These are phyloP conservation scores for Striga asiatica DNA, from an alignment of 257 asterid species.

Conservation along the genomic window DNA sequence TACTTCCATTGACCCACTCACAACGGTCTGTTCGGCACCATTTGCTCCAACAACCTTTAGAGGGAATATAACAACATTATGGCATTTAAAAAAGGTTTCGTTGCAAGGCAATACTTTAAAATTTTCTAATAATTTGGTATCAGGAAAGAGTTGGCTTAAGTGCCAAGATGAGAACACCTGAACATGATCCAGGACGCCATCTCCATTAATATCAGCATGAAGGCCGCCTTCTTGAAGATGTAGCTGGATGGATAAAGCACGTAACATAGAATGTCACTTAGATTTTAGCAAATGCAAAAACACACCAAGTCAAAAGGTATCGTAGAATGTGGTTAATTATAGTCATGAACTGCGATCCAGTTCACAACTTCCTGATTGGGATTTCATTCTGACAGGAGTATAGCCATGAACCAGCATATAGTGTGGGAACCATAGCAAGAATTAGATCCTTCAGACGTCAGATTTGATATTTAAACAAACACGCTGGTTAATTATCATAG, in stretches of 20 bases:
- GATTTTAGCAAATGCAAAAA: slow-evolving; percentile 3
- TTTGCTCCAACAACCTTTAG: slow-evolving; percentile 84
- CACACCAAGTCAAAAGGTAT: background rate
- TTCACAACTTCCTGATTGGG: background rate
- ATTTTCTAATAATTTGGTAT: too few species aligned
- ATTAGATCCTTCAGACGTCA: slow-evolving; percentile 2
- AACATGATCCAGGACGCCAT: slow-evolving; percentile 96
- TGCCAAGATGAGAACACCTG: slow-evolving; percentile 78
- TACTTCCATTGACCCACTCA: slow-evolving; percentile 92
- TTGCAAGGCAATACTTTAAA: too few species aligned
- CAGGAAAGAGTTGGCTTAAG: too few species aligned
- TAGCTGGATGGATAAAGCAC: slow-evolving; percentile 43
- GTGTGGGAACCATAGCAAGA: too few species aligned
- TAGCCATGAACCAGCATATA: too few species aligned
- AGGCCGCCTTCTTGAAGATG: slow-evolving; percentile 99
- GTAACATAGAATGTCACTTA: slow-evolving; percentile 14
- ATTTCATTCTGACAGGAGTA: too few species aligned
- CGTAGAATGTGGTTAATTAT: background rate
- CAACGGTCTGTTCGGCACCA: slow-evolving; percentile 92
- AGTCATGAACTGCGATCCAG: background rate
- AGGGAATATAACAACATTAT: background rate
- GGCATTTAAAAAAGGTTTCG: too few species aligned
- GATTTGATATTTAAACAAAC: background rate
- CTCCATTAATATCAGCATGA: slow-evolving; percentile 97
- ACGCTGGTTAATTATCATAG: background rate